Conservation (phyloP, 2,329 filamentous ascomycete genomes). For the Corniculantispora saksenae region DNA sequence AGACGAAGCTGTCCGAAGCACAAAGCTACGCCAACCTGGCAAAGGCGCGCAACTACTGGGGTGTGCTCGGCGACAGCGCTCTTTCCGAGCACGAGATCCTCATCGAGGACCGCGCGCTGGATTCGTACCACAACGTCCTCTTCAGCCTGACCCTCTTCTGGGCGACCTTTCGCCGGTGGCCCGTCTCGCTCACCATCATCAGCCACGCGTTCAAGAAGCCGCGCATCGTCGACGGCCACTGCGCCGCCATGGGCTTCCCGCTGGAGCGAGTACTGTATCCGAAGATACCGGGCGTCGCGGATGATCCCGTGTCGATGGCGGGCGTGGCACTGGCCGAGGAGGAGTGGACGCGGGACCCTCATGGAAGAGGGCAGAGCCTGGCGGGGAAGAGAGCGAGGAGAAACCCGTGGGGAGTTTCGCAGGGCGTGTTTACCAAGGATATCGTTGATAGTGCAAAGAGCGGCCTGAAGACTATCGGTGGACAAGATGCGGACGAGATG, state of each 20-base stretch:
- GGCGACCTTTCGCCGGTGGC: conserved; percentile 49
- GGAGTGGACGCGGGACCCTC: conserved; percentile 55
- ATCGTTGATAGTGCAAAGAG: conserved; percentile 35
- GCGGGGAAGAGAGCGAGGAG: conserved; percentile 49
- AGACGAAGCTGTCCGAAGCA: conserved; percentile 61
- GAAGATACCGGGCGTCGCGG: conserved; percentile 39
- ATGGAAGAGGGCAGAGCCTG: conserved; percentile 48
- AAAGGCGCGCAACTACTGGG: conserved; percentile 48
- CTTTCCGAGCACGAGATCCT: conserved; percentile 40
- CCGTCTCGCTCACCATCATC: conserved; percentile 60
- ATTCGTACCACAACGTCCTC: conserved; percentile 83
- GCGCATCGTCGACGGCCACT: conserved; percentile 65
- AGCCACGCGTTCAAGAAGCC: conserved; percentile 69
- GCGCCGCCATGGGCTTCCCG: conserved; percentile 60
- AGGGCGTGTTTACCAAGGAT: conserved; percentile 46
- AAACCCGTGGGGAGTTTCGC: conserved; percentile 50
- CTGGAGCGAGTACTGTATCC: conserved; percentile 49
- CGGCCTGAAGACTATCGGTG: conserved; percentile 37
- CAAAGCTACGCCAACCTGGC: conserved; percentile 62
- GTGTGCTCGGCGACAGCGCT: conserved; percentile 29
- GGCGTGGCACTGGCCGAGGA: conserved; percentile 45
- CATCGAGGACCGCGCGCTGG: conserved; percentile 72
- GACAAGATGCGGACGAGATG: conserved; percentile 39
- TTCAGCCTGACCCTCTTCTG: conserved; percentile 65
- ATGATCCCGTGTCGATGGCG: conserved; percentile 38